Evolutionary conservation across 2,329 filamentous ascomycete genomes (phyloP).

Genomic region (Verticillium dahliae): DNA sequence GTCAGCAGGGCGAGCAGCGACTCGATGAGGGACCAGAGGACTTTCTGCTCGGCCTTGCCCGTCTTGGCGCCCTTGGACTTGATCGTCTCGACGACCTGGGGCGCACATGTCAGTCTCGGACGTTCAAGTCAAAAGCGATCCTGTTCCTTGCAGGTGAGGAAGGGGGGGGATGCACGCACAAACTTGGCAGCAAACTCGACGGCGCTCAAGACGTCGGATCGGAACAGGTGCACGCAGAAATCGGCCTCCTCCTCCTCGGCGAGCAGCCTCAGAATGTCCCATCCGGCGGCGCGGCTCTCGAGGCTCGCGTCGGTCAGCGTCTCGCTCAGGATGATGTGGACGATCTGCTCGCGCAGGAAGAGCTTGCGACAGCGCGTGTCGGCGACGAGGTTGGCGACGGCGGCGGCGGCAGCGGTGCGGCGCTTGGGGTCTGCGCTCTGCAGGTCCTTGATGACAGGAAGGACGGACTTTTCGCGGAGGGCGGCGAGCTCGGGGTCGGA

Average conservation of each 20-base stretch:
- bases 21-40: constrained; percentile 46
- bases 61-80: constrained; percentile 33
- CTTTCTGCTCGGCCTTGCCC: constrained; percentile 45
- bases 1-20: constrained; percentile 47
- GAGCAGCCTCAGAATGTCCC: constrained; percentile 57
- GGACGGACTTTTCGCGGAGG: constrained; percentile 55
- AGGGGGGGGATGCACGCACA: constrained; percentile 28
- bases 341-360: constrained; percentile 59
- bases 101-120: not conserved
- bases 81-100: constrained; percentile 36
- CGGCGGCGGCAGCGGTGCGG: constrained; percentile 52
- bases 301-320: constrained; percentile 57
- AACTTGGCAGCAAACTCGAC: constrained; percentile 49
- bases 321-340: constrained; percentile 56
- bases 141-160: constrained; percentile 4
- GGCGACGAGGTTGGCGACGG: constrained; percentile 55
- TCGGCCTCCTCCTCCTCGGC: constrained; percentile 58
- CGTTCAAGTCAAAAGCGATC: too few species aligned
- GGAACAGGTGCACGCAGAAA: constrained; percentile 59
- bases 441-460: constrained; percentile 56
- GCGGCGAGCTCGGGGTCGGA: constrained; percentile 58
- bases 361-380: constrained; percentile 58
- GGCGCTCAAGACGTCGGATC: constrained; percentile 54
- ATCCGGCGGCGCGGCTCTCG: constrained; percentile 60
- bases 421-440: constrained; percentile 52